Conservation (phyloP, 805 yeast genomes). For the Starmerella geochares region DNA sequence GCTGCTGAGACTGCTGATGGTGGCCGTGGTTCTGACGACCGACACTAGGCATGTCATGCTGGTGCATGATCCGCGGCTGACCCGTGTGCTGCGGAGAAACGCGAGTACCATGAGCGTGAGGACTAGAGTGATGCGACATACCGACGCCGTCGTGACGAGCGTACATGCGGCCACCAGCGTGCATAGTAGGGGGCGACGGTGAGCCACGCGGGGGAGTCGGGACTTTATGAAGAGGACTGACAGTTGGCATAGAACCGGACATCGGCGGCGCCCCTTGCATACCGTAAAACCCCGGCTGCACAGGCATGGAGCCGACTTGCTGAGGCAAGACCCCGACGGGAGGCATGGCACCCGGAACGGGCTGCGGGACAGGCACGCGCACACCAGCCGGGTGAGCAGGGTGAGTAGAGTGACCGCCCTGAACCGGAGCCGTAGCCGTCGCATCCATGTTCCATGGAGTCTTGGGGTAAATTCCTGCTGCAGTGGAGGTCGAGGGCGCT, state of each 20-base stretch:
- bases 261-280: conserved; percentile 3
- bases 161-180: conserved; percentile 9
- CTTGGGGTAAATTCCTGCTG: conserved; percentile 1
- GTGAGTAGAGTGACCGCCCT: background rate
- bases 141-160: background rate
- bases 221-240: conserved; percentile 9
- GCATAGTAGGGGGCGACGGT: conserved; percentile 14
- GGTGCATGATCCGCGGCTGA: conserved; percentile 4
- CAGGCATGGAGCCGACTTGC: conserved; percentile 4
- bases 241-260: conserved; percentile 5
- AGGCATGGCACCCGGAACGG: conserved; percentile 9
- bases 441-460: conserved; percentile 10
- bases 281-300: background rate
- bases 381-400: conserved; percentile 8
- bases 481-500: conserved; percentile 9
- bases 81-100: conserved; percentile 3
- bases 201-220: conserved; percentile 17
- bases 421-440: background rate
- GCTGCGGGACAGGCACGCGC: conserved; percentile 4
- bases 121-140: conserved; percentile 1
- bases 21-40: background rate
- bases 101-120: background rate
- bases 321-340: conserved; percentile 2
- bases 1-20: conserved; percentile 1
- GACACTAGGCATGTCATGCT: background rate